Evolutionary conservation across 495 filamentous ascomycete genomes (phyloP).

Genomic region (Neurospora sp.): DNA sequence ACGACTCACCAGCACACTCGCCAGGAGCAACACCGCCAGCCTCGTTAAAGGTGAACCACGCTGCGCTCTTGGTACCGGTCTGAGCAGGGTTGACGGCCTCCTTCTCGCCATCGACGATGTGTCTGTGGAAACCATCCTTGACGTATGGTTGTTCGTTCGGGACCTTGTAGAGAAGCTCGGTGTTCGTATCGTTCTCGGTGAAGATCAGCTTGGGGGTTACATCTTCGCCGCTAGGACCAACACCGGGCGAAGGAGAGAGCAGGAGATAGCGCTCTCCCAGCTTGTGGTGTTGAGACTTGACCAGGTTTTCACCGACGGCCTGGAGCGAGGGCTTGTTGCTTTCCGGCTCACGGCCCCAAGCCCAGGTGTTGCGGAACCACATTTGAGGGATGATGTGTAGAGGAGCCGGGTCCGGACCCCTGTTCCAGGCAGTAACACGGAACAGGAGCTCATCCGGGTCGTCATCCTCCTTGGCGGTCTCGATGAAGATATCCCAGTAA

Average conservation of each 20-base stretch:
- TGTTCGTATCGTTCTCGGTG: conserved; percentile 93
- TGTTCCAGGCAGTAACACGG: conserved; percentile 91
- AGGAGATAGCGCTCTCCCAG: conserved; percentile 77
- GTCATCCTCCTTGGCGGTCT: conserved; percentile 85
- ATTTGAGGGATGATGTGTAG: conserved; percentile 91
- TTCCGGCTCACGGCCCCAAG: conserved; percentile 67
- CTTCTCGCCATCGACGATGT: conserved; percentile 75
- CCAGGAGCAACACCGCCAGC: conserved; percentile 76
- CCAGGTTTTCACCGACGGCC: conserved; percentile 50
- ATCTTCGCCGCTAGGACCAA: conserved; percentile 66
- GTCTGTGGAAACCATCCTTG: conserved; percentile 88
- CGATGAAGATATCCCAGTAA: conserved; percentile 97
- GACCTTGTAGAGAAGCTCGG: conserved; percentile 59
- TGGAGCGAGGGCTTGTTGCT: conserved; percentile 68
- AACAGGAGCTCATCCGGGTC: conserved; percentile 87
- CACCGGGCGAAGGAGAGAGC: conserved; percentile 81
- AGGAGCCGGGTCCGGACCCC: conserved; percentile 79
- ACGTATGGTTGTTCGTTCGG: conserved; percentile 76
- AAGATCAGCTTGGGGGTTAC: conserved; percentile 76
- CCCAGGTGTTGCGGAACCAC: conserved; percentile 96
- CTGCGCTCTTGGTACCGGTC: conserved; percentile 78
- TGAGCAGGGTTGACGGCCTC: conserved; percentile 69
- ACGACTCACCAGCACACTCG: conserved; percentile 59
- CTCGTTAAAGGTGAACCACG: conserved; percentile 88
- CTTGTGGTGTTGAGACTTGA: conserved; percentile 62